A percentile compares a stretch with the other conserved stretches of the same genome.
phyloP scores from a whole-genome alignment of 2,329 filamentous ascomycete genomes.

The Aotearoamyces nothofagi region DNA sequence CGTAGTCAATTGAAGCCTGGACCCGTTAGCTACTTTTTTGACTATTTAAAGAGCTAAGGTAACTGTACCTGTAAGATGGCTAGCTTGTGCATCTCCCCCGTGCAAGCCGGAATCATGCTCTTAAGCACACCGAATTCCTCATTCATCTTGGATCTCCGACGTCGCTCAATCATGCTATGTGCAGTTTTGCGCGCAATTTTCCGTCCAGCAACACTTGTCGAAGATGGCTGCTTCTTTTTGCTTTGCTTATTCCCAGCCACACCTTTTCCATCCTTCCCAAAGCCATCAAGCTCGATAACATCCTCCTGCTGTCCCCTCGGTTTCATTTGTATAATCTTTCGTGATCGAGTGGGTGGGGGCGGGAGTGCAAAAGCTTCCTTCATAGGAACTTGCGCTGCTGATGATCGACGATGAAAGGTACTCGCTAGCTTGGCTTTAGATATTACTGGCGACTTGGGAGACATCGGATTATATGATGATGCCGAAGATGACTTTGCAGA shows the following conservation, averaged over 20 bases:
- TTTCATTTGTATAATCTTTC: slow-evolving; percentile 99
- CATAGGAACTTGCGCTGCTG: slow-evolving; percentile 22
- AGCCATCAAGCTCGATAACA: too few relatives aligned
- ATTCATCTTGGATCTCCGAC: slow-evolving; percentile 93
- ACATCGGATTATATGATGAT: slow-evolving; percentile 31
- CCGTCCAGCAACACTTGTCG: slow-evolving; percentile 71
- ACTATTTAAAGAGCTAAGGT: neutral
- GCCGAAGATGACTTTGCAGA: slow-evolving; percentile 28
- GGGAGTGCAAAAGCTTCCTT: slow-evolving; percentile 66
- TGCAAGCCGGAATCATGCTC: slow-evolving; percentile 88
- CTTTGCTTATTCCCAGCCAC: slow-evolving; percentile 11
- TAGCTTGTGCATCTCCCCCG: slow-evolving; percentile 96
- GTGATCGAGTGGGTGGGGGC: slow-evolving; percentile 77
- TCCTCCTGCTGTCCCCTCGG: slow-evolving; percentile 33
- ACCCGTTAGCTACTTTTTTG: neutral
- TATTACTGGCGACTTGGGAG: slow-evolving; percentile 27
- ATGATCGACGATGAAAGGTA: slow-evolving; percentile 29
- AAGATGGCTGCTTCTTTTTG: slow-evolving; percentile 66
- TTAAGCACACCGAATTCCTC: slow-evolving; percentile 92
- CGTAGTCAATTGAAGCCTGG: slow-evolving; percentile 90
- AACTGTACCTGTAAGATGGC: slow-evolving; percentile 73
- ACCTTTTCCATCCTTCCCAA: too few relatives aligned
- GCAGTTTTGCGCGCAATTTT: slow-evolving; percentile 95
- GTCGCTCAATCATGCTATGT: slow-evolving; percentile 84
- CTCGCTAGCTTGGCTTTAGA: too few relatives aligned